These are phyloP conservation scores for Capsella rubella DNA, from an alignment of 441 rosid species.

Conservation along the genomic window DNA sequence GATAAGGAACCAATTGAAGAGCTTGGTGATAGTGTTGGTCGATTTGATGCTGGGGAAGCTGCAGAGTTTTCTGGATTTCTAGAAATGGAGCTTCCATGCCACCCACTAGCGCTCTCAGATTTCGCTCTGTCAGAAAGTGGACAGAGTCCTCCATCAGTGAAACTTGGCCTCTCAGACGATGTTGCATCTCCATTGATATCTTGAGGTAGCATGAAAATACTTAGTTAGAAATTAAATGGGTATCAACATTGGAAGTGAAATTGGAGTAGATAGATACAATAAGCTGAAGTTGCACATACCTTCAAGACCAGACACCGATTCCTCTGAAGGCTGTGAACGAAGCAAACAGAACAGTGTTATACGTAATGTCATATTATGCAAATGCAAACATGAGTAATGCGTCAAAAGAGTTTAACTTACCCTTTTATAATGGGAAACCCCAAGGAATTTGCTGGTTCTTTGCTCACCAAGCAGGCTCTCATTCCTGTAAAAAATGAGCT, in stretches of 20 bases:
- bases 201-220: conserved; percentile 23
- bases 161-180: conserved; percentile 49
- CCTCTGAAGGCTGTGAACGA: conserved; percentile 37
- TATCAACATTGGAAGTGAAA: conserved; percentile 1
- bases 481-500: conserved; percentile 20
- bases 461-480: conserved; percentile 36
- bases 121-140: conserved; percentile 49
- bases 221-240: conserved; percentile 9
- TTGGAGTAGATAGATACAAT: not conserved
- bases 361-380: not conserved
- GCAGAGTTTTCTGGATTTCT: conserved; percentile 60
- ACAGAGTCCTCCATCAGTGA: conserved; percentile 50
- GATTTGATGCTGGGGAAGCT: conserved; percentile 51
- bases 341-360: conserved; percentile 26
- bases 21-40: conserved; percentile 81
- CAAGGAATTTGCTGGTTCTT: conserved; percentile 27
- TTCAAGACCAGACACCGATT: conserved; percentile 39
- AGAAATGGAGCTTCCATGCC: conserved; percentile 68
- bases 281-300: conserved; percentile 29
- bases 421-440: conserved; percentile 27
- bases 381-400: conserved; percentile 24
- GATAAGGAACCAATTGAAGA: conserved; percentile 85
- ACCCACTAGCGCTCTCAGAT: conserved; percentile 53
- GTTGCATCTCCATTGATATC: conserved; percentile 32
- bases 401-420: conserved; percentile 22